These are phyloP conservation scores for Talaromyces atroroseus DNA, from an alignment of 2,329 filamentous ascomycete species.

Conservation along the genomic window DNA sequence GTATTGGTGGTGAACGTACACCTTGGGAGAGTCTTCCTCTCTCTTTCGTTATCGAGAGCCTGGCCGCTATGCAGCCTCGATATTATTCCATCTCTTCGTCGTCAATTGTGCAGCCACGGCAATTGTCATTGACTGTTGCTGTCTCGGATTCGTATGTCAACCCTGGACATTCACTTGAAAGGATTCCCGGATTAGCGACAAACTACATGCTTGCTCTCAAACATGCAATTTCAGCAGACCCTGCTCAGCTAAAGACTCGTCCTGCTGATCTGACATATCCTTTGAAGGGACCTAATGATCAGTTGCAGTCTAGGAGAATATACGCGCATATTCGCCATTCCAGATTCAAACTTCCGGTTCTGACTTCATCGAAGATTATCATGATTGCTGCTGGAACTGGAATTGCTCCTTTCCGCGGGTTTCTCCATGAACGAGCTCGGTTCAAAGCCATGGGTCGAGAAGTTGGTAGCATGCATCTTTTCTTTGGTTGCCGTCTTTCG, in stretches of 20 bases:
- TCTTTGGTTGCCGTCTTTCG: constrained; percentile 1
- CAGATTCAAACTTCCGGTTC: constrained; percentile 18
- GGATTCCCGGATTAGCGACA: constrained; percentile 1
- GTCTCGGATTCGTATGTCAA: too few species aligned
- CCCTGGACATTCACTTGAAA: background rate
- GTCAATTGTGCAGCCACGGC: too few species aligned
- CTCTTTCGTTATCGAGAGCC: too few species aligned
- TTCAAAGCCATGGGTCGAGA: background rate
- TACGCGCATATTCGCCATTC: constrained; percentile 5
- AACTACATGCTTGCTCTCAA: constrained; percentile 12
- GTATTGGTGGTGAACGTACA: too few species aligned
- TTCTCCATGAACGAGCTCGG: background rate
- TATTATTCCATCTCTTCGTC: too few species aligned
- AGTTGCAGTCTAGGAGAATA: constrained; percentile 10
- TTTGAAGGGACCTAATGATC: background rate
- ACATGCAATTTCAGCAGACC: background rate
- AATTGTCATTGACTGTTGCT: too few species aligned
- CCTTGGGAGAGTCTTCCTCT: too few species aligned
- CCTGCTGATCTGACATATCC: background rate
- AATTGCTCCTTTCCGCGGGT: constrained; percentile 4
- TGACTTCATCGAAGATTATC: background rate
- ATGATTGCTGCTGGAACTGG: constrained; percentile 10
- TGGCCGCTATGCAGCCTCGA: too few species aligned
- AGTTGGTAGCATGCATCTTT: background rate
- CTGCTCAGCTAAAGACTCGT: background rate